These are phyloP conservation scores for Saccharomycopsis synnaedendra DNA, from an alignment of 805 yeast genomes.

Conservation along the genomic window DNA sequence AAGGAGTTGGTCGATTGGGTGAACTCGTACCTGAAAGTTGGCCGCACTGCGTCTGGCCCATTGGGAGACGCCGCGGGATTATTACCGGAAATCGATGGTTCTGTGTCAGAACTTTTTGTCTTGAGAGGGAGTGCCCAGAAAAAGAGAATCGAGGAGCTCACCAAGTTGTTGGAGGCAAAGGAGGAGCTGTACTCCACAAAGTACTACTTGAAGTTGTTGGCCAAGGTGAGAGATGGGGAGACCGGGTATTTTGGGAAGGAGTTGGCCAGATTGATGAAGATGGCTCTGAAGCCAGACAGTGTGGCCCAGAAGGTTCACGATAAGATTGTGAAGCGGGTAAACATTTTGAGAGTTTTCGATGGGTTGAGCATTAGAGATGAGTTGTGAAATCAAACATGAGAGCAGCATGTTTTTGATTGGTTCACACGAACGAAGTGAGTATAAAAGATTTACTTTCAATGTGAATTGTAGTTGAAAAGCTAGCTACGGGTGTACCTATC, in stretches of 20 bases:
- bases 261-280: conserved; percentile 29
- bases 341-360: conserved; percentile 27
- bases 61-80: conserved; percentile 26
- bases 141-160: conserved; percentile 24
- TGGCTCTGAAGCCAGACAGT: conserved; percentile 24
- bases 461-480: no score
- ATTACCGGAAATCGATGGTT: conserved; percentile 21
- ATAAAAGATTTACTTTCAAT: no score
- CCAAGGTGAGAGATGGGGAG: conserved; percentile 34
- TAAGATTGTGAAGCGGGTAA: conserved; percentile 36
- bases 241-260: conserved; percentile 31
- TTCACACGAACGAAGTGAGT: no score
- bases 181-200: conserved; percentile 18
- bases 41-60: conserved; percentile 27
- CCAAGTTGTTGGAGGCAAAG: conserved; percentile 26
- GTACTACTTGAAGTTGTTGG: conserved; percentile 39
- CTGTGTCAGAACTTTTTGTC: conserved; percentile 21
- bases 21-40: conserved; percentile 26
- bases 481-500: no score
- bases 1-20: conserved; percentile 46
- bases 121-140: conserved; percentile 18
- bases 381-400: neutral
- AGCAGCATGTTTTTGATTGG: no score
- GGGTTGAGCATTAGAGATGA: neutral
- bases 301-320: conserved; percentile 33